Evolutionary conservation across 306 rosid species (phyloP), one percentile per base, ranked within the genome.

Genomic region (Gillenia trifoliata): DNA sequence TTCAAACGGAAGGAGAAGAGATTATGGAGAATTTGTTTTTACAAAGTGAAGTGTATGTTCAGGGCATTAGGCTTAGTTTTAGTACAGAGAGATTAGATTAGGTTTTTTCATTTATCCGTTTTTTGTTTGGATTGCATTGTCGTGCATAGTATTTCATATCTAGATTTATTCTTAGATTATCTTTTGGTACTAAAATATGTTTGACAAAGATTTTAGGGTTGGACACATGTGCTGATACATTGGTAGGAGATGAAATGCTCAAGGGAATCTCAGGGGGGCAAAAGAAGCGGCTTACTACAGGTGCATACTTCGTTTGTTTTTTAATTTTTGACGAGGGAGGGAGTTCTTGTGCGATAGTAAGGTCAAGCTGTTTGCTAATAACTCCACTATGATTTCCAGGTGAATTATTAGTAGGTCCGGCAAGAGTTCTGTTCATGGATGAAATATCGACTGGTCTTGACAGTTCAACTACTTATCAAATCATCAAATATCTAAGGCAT

Each of bases 201-300:
- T 73, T 82, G 83, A 83, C 96, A 91, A 90, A 95, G 99, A 90
- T 92, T 85, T 87, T 95, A 92, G 99, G 99, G 87, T 85, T 95
- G 97, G 99, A 95, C 85, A 77, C 89, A 57, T 95, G 99, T 70
- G 98, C 97, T 85, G 99, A 95, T 87, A 95, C 99, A 67, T 83
- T 95, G 85, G 98, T 90, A 50, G 99, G 99, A 69, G 98, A 95
- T 84, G 99, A 92, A 89, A 95, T 95, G 99, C 93, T 95, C 15
- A 95, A 95, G 80, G 99, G 99, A 40, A 92, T 95, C 67, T 95
- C 99, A 11, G 99, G 99, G 49, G 99, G 99, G 6, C 99, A 95
- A 84, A 95, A 95, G 87, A 95, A 95, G 83, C 92, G 99, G 79
- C 99, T 95, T 40, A 89, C 99, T n/a, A 90, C 99, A 84, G 99